Conservation (phyloP, 352 stramenopile genomes). For the Phytophthora niederhauseri region DNA sequence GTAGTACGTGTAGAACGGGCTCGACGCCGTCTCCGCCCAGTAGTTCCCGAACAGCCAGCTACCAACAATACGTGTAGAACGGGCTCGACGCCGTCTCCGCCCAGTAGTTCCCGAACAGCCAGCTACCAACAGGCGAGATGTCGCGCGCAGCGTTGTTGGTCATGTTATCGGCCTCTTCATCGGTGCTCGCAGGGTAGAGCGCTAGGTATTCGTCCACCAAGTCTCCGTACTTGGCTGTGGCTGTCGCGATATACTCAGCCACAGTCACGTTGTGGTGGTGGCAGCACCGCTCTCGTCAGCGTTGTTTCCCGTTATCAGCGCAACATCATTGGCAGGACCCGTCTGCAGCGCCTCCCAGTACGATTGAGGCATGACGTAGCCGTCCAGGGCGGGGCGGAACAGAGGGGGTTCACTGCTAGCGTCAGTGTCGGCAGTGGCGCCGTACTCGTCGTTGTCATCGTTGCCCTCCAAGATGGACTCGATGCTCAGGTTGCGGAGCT, state of each 20-base stretch:
- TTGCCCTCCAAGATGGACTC: slow-evolving; percentile 11
- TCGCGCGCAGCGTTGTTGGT: slow-evolving; percentile 16
- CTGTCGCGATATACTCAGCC: slow-evolving; percentile 18
- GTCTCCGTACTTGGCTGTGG: slow-evolving; percentile 3
- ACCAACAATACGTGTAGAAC: slow-evolving; percentile 28
- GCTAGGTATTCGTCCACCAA: slow-evolving; percentile 19
- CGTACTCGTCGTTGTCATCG: slow-evolving; percentile 11
- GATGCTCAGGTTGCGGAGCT: slow-evolving; percentile 15
- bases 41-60: slow-evolving; percentile 29
- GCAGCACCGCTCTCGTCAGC: slow-evolving; percentile 22
- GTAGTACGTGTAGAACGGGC: slow-evolving; percentile 23
- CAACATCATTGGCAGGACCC: slow-evolving; percentile 20
- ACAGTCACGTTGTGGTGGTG: slow-evolving; percentile 25
- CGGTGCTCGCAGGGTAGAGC: slow-evolving; percentile 18
- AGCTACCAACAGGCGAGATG: slow-evolving; percentile 20
- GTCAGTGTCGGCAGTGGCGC: background rate
- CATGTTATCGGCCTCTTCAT: slow-evolving; percentile 13
- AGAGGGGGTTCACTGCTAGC: slow-evolving; percentile 7
- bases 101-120: slow-evolving; percentile 26
- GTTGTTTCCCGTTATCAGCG: slow-evolving; percentile 27
- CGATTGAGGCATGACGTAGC: slow-evolving; percentile 17
- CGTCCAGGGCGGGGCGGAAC: slow-evolving; percentile 15
- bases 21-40: slow-evolving; percentile 15
- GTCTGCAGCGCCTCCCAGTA: slow-evolving; percentile 15
- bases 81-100: slow-evolving; percentile 11